Percentiles rank a stretch among this genome's conserved stretches.
Conservation (phyloP, 2,329 filamentous ascomycete species). For the Diaporthe ampelina region DNA sequence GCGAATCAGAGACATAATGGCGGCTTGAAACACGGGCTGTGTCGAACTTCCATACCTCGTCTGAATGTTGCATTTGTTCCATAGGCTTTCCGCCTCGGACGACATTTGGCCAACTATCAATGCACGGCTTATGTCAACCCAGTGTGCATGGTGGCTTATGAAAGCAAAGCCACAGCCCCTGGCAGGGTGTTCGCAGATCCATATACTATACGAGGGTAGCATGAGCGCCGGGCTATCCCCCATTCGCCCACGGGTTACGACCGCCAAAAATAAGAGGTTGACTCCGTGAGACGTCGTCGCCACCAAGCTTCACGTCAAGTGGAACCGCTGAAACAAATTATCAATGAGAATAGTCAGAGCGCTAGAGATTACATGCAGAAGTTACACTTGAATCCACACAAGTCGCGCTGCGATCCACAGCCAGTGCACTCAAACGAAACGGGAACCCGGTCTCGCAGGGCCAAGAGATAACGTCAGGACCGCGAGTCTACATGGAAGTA, state of each 20-base stretch:
- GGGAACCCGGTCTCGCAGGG: conserved; percentile 4
- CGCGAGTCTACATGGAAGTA: neutral
- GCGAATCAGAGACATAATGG: neutral
- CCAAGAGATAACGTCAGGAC: neutral
- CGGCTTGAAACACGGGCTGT: neutral
- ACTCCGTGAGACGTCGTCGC: neutral
- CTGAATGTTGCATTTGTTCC: neutral
- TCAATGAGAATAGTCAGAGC: neutral
- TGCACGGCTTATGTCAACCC: neutral
- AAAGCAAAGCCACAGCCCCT: neutral
- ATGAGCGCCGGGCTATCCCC: neutral
- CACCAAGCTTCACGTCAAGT: neutral
- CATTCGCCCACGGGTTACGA: neutral
- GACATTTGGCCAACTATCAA: neutral
- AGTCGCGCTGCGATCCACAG: neutral
- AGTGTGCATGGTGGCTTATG: neutral
- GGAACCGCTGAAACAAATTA: neutral
- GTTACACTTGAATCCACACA: conserved; percentile 3
- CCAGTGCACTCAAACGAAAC: neutral
- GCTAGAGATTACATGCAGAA: neutral
- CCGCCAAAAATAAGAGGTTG: neutral
- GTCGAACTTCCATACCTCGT: neutral
- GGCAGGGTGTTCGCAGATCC: neutral
- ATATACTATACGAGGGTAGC: neutral
- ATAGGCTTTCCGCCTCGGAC: neutral